These are phyloP conservation scores for Verbena officinalis DNA, from an alignment of 257 asterid species.

Conservation along the genomic window DNA sequence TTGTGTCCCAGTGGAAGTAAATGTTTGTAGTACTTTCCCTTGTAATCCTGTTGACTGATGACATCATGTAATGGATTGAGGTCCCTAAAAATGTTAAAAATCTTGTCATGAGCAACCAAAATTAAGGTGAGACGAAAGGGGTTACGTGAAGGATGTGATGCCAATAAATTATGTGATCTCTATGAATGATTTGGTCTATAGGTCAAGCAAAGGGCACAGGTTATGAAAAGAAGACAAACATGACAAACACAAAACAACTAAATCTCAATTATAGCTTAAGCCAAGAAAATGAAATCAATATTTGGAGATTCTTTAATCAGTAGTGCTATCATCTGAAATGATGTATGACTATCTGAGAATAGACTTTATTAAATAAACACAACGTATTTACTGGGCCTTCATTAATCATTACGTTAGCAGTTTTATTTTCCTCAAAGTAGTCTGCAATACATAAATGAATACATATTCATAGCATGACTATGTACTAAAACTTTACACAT, in stretches of 20 bases:
- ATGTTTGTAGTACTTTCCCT: slow-evolving; percentile 69
- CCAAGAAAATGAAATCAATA: slow-evolving; percentile 4
- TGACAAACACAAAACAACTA: not conserved
- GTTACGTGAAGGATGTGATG: slow-evolving; percentile 13
- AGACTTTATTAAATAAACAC: not conserved
- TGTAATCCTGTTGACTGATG: slow-evolving; percentile 58
- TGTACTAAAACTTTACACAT: not conserved
- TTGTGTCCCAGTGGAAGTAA: slow-evolving; percentile 69
- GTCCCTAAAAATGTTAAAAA: slow-evolving; percentile 57
- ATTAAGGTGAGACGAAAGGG: not conserved
- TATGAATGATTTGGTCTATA: slow-evolving; percentile 9
- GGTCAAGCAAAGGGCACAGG: not conserved
- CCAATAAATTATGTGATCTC: slow-evolving; percentile 10
- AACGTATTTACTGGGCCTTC: not conserved
- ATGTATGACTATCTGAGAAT: not conserved
- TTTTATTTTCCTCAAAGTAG: not conserved
- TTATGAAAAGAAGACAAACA: not conserved
- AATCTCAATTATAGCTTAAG: not conserved
- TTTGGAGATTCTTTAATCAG: not conserved
- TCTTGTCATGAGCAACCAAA: slow-evolving; percentile 10
- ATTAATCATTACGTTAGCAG: not conserved
- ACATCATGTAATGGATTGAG: slow-evolving; percentile 85
- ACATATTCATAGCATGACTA: not conserved
- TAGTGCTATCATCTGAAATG: not conserved
- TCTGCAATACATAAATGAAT: not conserved